A percentile compares a stretch with the other conserved stretches of the same genome.
phyloP scores from a whole-genome alignment of 2,329 filamentous ascomycete genomes.

The Annulohypoxylon truncatum region DNA sequence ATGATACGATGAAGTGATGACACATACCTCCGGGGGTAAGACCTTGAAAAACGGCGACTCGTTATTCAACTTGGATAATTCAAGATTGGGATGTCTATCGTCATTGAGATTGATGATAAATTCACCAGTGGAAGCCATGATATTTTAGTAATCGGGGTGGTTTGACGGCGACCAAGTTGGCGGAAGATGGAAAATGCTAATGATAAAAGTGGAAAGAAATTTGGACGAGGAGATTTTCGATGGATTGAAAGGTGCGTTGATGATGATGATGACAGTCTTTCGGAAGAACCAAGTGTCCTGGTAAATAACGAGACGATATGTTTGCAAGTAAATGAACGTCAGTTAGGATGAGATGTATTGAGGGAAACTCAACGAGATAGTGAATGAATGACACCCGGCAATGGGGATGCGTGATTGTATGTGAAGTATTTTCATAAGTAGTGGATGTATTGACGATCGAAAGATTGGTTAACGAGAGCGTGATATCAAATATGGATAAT shows the following conservation, averaged over 20 bases:
- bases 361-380: too few species aligned
- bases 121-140: background rate
- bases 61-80: background rate
- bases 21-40: constrained; percentile 13
- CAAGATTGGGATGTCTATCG: background rate
- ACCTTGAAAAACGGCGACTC: background rate
- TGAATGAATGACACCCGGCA: too few species aligned
- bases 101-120: background rate
- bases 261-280: background rate
- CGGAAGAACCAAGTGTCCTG: background rate
- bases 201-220: background rate
- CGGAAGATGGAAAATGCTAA: background rate
- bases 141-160: background rate
- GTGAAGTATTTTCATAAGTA: too few species aligned
- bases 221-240: background rate
- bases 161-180: background rate
- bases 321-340: too few species aligned
- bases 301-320: too few species aligned
- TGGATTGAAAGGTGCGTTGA: background rate
- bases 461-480: background rate
- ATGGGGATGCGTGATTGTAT: too few species aligned
- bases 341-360: too few species aligned
- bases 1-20: background rate
- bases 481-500: too few species aligned
- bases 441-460: background rate